A percentile compares a stretch with the other conserved stretches of the same genome.
These are phyloP conservation scores for Saturnispora sekii DNA, from an alignment of 805 yeast genomes.

Conservation along the genomic window DNA sequence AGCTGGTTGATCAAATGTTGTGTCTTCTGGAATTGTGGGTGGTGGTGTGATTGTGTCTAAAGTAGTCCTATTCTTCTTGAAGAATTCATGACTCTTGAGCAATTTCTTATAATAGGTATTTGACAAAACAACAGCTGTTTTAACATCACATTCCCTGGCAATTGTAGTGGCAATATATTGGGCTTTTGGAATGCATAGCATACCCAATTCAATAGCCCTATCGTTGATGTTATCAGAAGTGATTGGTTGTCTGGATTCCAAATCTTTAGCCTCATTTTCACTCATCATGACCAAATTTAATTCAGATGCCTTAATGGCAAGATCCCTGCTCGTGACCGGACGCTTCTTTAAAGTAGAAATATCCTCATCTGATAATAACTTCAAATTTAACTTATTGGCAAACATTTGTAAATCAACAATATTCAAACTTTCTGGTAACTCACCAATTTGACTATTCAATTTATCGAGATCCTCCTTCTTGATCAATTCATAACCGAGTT, in stretches of 20 bases:
- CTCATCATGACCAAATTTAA: constrained; percentile 30
- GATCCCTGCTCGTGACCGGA: constrained; percentile 25
- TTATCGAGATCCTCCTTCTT: constrained; percentile 10
- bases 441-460: constrained; percentile 8
- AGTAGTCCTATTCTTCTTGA: constrained; percentile 16
- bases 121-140: constrained; percentile 55
- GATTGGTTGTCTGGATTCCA: constrained; percentile 12
- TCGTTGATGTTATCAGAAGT: constrained; percentile 23
- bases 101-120: constrained; percentile 53
- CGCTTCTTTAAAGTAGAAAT: constrained; percentile 22
- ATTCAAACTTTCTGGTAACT: constrained; percentile 8
- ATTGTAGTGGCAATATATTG: constrained; percentile 56
- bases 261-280: constrained; percentile 17
- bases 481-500: constrained; percentile 16
- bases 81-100: constrained; percentile 32
- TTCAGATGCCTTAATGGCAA: constrained; percentile 31
- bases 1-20: constrained; percentile 9
- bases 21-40: constrained; percentile 11
- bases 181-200: constrained; percentile 47
- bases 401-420: constrained; percentile 11
- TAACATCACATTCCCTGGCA: constrained; percentile 42
- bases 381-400: constrained; percentile 26
- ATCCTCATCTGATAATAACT: constrained; percentile 27
- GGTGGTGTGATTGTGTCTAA: not conserved
- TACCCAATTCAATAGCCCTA: constrained; percentile 37